Evolutionary conservation across 495 filamentous ascomycete species (phyloP), one percentile per base, ranked within the genome.

Genomic region (Bombardia bombarda): DNA sequence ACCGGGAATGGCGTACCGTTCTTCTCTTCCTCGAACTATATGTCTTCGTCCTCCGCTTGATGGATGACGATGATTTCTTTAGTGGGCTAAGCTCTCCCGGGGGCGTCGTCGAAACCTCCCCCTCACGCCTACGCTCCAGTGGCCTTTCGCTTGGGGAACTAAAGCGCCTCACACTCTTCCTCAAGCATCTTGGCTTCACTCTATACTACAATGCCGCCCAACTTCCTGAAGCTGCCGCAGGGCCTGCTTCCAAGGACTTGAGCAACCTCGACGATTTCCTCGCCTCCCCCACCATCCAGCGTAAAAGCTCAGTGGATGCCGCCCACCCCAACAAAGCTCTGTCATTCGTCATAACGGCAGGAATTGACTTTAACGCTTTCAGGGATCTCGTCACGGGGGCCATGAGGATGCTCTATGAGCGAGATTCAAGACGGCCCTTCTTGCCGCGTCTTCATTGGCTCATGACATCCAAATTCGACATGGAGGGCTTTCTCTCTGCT

Each of bases 11-110:
- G 93, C 80, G 81, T 12, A 81, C 90, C 2, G 78, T 95, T 25
- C 70, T 97, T 0, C 72, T 97, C 1, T 99, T 97, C 55, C 72
- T 99, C 20, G 92, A 97, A 52, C 75, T 97, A 9, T 99, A 95
- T 60, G 86, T 82, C 10, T 96, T 97, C 57, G 73, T 95, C 4
- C 67, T 97, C 24, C 83, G 89, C 51, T 75, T 95, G 35, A 95
- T 86, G 65, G 93, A 97, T 51, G 92, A 99, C 46, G 90, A 97
- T 42, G 84, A 87, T 42, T 88, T 88, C 52, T 74, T 87, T 32
- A 64, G 69, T 39, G 58, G 50, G 14, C 44, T 67, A 23, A 37
- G 45, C 18, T 32, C 58, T 1, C 23, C 49, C 8, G 21, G 51
- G 0, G 30, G 23, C 3, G 49, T 40, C 6, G n/a, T n/a, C n/a